Percentiles rank a stretch among this genome's conserved stretches.
Evolutionary conservation across 768 basidiomycete species (phyloP).

Genomic region (Fomitopsis serialis): DNA sequence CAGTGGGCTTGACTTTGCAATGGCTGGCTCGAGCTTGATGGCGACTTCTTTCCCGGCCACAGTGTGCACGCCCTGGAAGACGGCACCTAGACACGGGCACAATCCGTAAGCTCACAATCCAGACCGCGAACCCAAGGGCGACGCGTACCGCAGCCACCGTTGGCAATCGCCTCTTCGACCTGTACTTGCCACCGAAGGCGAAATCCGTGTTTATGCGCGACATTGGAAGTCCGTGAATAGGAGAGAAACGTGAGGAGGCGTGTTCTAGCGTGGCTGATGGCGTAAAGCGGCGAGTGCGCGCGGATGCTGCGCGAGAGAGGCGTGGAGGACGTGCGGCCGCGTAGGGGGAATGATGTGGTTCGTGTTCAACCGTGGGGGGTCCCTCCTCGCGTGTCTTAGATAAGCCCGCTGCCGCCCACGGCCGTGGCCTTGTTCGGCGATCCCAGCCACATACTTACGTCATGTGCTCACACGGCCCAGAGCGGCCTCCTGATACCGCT

Average conservation of each 20-base stretch:
- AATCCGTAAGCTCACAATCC: background rate
- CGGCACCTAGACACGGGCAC: conserved; percentile 45
- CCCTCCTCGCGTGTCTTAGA: conserved; percentile 1
- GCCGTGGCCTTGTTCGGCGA: background rate
- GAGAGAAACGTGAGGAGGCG: background rate
- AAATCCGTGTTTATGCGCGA: conserved; percentile 22
- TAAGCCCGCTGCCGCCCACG: background rate
- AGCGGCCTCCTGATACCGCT: too few relatives aligned
- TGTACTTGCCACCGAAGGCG: conserved; percentile 72
- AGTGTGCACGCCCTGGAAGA: conserved; percentile 75
- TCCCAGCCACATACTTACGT: too few relatives aligned
- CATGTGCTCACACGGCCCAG: too few relatives aligned
- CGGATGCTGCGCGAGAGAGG: background rate
- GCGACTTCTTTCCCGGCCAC: conserved; percentile 81
- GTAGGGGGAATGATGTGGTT: background rate
- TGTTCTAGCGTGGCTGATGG: background rate
- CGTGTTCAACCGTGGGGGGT: background rate
- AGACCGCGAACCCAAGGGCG: conserved; percentile 1
- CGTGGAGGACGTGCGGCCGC: conserved; percentile 1
- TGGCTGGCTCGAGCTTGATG: conserved; percentile 74
- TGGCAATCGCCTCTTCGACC: conserved; percentile 77
- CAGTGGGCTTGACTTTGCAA: conserved; percentile 53
- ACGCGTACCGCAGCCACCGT: conserved; percentile 67
- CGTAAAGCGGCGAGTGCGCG: background rate
- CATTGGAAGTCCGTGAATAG: conserved; percentile 6